Evolutionary conservation across 2,329 filamentous ascomycete species (phyloP).

Genomic region (Diaporthe aspalathi): DNA sequence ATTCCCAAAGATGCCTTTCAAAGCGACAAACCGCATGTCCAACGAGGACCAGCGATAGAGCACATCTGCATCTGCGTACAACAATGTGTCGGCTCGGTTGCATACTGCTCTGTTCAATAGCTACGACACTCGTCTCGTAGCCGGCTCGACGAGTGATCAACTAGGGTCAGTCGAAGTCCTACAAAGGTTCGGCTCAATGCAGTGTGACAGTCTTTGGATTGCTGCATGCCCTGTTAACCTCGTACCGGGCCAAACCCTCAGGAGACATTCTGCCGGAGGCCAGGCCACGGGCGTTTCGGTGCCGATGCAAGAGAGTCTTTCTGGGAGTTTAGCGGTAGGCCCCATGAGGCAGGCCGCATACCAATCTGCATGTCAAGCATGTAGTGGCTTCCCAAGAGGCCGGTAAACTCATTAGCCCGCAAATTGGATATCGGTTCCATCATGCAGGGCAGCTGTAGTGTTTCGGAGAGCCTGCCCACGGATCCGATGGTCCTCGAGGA

Average conservation of each 20-base stretch:
- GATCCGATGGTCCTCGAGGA: neutral
- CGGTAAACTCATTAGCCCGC: neutral
- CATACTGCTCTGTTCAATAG: neutral
- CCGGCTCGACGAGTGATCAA: neutral
- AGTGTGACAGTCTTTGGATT: slow-evolving; percentile 8
- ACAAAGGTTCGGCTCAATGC: slow-evolving; percentile 3
- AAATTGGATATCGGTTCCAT: slow-evolving; percentile 6
- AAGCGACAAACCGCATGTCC: neutral
- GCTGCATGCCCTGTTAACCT: slow-evolving; percentile 19
- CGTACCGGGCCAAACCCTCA: neutral
- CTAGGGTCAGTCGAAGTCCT: neutral
- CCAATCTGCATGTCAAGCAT: neutral
- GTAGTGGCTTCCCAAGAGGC: slow-evolving; percentile 1
- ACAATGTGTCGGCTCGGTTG: neutral
- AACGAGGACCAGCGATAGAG: neutral
- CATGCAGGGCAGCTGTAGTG: neutral
- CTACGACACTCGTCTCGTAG: neutral
- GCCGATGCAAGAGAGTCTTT: neutral
- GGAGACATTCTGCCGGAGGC: neutral
- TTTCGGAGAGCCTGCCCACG: slow-evolving; percentile 6
- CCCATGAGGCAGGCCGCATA: neutral
- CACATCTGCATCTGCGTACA: neutral
- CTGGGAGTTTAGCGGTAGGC: neutral
- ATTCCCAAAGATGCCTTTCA: no score
- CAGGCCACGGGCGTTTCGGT: neutral